Percentiles rank a stretch among this genome's conserved stretches.
phyloP scores from a whole-genome alignment of 306 rosid species.

The Delonix regia region DNA sequence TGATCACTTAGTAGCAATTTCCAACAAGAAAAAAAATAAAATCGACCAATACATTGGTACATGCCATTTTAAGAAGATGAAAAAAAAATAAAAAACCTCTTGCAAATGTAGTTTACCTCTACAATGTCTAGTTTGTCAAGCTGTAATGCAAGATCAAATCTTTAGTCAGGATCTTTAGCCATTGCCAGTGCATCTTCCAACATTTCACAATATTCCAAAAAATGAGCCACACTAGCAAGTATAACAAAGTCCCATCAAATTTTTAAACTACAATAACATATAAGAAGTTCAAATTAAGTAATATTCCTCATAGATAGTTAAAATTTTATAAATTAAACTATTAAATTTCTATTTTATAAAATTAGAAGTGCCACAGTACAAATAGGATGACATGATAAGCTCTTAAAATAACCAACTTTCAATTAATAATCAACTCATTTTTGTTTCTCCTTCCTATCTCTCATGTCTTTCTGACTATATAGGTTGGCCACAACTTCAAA shows the following conservation, averaged over 20 bases:
- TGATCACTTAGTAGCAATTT: constrained; percentile 61
- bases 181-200: constrained; percentile 71
- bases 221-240: constrained; percentile 57
- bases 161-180: constrained; percentile 68
- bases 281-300: neutral
- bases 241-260: neutral
- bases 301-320: neutral
- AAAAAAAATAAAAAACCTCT: too few relatives aligned
- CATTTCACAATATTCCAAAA: constrained; percentile 74
- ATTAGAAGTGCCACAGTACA: constrained; percentile 1
- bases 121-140: constrained; percentile 65
- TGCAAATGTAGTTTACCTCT: constrained; percentile 49
- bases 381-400: constrained; percentile 11
- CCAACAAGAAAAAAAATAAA: constrained; percentile 32
- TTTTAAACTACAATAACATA: neutral
- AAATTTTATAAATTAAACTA: neutral
- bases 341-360: neutral
- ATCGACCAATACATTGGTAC: neutral
- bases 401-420: neutral
- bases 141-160: constrained; percentile 69
- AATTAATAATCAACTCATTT: neutral
- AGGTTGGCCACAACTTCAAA: neutral
- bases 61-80: neutral
- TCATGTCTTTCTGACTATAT: neutral
- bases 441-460: neutral